These are phyloP conservation scores for Tremella mesenterica DNA, from an alignment of 768 basidiomycete species.

Conservation along the genomic window DNA sequence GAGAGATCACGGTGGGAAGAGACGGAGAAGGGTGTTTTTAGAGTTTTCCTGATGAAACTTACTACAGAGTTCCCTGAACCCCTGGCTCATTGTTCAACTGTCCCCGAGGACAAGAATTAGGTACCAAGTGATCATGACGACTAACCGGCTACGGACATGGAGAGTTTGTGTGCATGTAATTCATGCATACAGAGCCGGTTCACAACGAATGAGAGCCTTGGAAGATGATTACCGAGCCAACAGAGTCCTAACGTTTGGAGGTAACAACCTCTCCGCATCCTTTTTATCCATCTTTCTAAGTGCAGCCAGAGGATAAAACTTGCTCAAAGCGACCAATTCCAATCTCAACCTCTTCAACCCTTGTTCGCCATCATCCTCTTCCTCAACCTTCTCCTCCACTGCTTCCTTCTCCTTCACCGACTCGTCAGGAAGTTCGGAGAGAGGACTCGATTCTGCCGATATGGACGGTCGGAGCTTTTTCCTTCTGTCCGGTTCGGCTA, in stretches of 20 bases:
- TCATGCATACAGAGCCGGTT: no score
- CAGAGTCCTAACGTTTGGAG: conserved; percentile 25
- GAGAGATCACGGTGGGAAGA: no score
- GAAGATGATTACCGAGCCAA: background rate
- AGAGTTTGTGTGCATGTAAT: no score
- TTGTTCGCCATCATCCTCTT: conserved; percentile 5
- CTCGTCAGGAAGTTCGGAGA: conserved; percentile 12
- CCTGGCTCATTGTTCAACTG: no score
- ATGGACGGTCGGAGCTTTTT: conserved; percentile 3
- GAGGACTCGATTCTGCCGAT: conserved; percentile 11
- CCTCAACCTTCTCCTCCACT: background rate
- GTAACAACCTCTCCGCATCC: conserved; percentile 28
- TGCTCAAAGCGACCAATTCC: conserved; percentile 30
- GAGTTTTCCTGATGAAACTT: no score
- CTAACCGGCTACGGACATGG: no score
- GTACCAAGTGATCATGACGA: no score
- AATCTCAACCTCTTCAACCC: conserved; percentile 14
- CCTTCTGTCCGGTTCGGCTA: background rate
- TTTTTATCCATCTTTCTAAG: conserved; percentile 27
- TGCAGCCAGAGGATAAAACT: conserved; percentile 36
- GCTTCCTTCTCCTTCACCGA: background rate
- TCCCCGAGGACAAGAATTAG: no score
- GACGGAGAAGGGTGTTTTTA: no score
- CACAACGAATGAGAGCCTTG: no score
- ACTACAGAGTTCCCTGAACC: no score